These are phyloP conservation scores for Cladosporium sp. DNA, from an alignment of 2,329 filamentous ascomycete genomes.

Conservation along the genomic window DNA sequence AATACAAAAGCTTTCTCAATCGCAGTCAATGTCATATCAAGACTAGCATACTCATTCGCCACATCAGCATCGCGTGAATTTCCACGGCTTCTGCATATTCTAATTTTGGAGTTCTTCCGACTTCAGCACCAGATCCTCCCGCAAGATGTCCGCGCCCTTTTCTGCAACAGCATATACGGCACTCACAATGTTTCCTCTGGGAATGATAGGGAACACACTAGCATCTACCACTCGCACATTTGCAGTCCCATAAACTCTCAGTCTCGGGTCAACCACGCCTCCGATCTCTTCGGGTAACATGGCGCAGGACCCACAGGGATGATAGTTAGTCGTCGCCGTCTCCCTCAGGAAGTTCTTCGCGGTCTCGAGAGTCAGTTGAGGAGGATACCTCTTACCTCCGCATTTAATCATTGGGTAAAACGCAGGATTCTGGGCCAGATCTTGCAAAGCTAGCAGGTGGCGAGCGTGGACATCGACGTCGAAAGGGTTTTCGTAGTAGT, in stretches of 20 bases:
- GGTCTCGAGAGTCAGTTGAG: slow-evolving; percentile 15
- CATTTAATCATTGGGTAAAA: slow-evolving; percentile 30
- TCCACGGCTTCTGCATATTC: too few species aligned
- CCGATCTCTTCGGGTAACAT: slow-evolving; percentile 19
- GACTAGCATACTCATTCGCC: too few species aligned
- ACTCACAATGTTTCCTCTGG: slow-evolving; percentile 26
- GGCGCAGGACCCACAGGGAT: slow-evolving; percentile 38
- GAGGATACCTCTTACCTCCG: slow-evolving; percentile 16
- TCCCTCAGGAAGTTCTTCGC: slow-evolving; percentile 18
- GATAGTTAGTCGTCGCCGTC: slow-evolving; percentile 28
- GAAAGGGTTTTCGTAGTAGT: slow-evolving; percentile 27
- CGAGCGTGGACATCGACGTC: slow-evolving; percentile 27
- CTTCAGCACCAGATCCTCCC: slow-evolving; percentile 22
- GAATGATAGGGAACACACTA: slow-evolving; percentile 30
- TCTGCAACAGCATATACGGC: slow-evolving; percentile 31
- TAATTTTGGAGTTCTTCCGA: too few species aligned
- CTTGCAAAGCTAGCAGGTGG: slow-evolving; percentile 30
- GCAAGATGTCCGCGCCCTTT: slow-evolving; percentile 28
- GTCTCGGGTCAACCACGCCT: slow-evolving; percentile 32
- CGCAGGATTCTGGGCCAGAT: slow-evolving; percentile 37
- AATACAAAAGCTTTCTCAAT: too few species aligned
- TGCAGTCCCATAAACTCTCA: slow-evolving; percentile 35
- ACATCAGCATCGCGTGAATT: too few species aligned
- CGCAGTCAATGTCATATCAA: too few species aligned
- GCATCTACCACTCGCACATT: slow-evolving; percentile 36